phyloP scores from a whole-genome alignment of 805 yeast species.

The Metschnikowia rubicola region DNA sequence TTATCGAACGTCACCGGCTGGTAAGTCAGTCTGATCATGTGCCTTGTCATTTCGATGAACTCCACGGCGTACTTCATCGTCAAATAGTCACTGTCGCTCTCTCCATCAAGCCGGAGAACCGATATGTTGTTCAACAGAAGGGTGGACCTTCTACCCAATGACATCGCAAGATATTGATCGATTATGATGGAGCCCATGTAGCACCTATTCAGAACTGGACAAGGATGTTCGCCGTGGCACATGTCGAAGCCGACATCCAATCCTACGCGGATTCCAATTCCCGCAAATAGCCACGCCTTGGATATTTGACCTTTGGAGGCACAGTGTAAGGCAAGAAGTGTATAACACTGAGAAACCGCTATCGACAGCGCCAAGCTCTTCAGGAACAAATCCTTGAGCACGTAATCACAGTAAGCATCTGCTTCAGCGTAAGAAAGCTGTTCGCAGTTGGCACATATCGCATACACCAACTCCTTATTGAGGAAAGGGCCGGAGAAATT shows the following conservation, averaged over 20 bases:
- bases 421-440: constrained; percentile 12
- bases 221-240: constrained; percentile 4
- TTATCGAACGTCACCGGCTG: constrained; percentile 15
- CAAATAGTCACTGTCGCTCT: constrained; percentile 11
- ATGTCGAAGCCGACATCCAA: constrained; percentile 17
- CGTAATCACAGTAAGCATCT: constrained; percentile 13
- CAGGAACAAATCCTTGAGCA: constrained; percentile 9
- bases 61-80: constrained; percentile 14
- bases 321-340: constrained; percentile 15
- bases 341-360: constrained; percentile 16
- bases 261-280: constrained; percentile 16
- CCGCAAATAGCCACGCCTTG: constrained; percentile 17
- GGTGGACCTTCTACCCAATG: constrained; percentile 14
- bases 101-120: constrained; percentile 13
- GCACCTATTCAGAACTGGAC: constrained; percentile 11
- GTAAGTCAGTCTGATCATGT: constrained; percentile 17
- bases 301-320: constrained; percentile 16
- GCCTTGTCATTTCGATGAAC: constrained; percentile 15
- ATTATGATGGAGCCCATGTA: constrained; percentile 14
- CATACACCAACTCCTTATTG: constrained; percentile 12
- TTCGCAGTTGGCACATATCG: constrained; percentile 15
- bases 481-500: constrained; percentile 11
- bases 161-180: constrained; percentile 15
- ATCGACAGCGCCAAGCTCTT: constrained; percentile 8
- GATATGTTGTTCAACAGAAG: constrained; percentile 9